Percentiles rank a stretch among this genome's conserved stretches.
These are phyloP conservation scores for Talaromyces wortmannii DNA, from an alignment of 495 filamentous ascomycete species.

Conservation along the genomic window DNA sequence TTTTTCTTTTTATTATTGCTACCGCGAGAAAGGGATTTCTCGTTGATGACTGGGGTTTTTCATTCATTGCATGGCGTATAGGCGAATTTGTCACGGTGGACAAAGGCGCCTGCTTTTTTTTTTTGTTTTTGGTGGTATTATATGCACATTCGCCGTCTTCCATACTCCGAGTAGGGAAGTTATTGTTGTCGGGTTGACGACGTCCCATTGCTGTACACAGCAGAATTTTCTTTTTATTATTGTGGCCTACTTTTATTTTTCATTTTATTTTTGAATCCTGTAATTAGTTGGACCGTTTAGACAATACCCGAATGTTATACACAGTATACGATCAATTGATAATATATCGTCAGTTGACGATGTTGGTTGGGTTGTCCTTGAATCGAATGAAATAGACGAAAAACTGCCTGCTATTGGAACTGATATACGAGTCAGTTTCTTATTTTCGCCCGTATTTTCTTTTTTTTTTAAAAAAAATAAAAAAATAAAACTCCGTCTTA, in stretches of 20 bases:
- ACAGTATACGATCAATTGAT: no score
- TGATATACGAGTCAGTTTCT: no score
- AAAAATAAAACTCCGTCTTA: no score
- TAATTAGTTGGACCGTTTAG: background rate
- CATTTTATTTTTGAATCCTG: background rate
- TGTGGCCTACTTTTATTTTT: background rate
- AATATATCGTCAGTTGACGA: background rate
- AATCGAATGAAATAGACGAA: no score
- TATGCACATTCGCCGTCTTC: background rate
- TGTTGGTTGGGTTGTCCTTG: no score
- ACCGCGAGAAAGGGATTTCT: background rate
- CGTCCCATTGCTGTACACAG: constrained; percentile 7
- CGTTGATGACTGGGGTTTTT: background rate
- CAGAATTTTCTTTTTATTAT: background rate
- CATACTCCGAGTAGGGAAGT: background rate
- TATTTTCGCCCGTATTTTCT: no score
- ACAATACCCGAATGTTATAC: background rate
- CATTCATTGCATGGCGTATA: background rate
- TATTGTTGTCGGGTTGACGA: background rate
- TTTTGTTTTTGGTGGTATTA: background rate
- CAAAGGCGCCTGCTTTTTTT: background rate
- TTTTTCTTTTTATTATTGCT: background rate
- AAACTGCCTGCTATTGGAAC: no score
- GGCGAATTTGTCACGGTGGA: background rate
- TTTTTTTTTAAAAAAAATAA: no score